phyloP scores from a whole-genome alignment of 108 stramenopile genomes.

The Discostella stelligeroides region DNA sequence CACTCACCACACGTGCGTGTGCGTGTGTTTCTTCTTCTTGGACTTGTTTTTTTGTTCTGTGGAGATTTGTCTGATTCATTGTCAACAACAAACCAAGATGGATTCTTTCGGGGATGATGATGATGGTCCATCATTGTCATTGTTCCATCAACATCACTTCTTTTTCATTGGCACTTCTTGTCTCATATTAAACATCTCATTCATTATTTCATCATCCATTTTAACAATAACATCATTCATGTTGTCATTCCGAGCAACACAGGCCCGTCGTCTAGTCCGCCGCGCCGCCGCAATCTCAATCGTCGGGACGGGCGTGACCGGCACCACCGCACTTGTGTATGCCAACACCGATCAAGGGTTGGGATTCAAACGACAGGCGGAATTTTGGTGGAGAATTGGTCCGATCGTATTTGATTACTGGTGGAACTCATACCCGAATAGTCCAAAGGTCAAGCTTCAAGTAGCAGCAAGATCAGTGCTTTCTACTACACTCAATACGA shows the following conservation, averaged over 20 bases:
- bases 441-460: constrained; percentile 64
- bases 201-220: no score
- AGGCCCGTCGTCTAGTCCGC: constrained; percentile 14
- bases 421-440: constrained; percentile 49
- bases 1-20: no score
- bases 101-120: no score
- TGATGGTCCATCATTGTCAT: no score
- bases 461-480: not conserved
- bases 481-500: not conserved
- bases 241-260: not conserved
- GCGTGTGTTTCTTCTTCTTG: no score
- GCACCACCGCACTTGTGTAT: constrained; percentile 39
- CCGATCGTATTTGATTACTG: constrained; percentile 76
- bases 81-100: no score
- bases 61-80: no score
- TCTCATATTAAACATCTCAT: no score
- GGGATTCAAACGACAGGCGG: constrained; percentile 60
- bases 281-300: constrained; percentile 24
- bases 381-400: constrained; percentile 61
- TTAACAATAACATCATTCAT: no score
- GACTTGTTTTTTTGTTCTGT: no score
- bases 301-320: constrained; percentile 7
- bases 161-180: no score
- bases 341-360: constrained; percentile 49
- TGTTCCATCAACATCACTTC: no score